A percentile compares a stretch with the other conserved stretches of the same genome.
Evolutionary conservation across 805 yeast species (phyloP).

Genomic region (Saccharomycopsis schoenii): DNA sequence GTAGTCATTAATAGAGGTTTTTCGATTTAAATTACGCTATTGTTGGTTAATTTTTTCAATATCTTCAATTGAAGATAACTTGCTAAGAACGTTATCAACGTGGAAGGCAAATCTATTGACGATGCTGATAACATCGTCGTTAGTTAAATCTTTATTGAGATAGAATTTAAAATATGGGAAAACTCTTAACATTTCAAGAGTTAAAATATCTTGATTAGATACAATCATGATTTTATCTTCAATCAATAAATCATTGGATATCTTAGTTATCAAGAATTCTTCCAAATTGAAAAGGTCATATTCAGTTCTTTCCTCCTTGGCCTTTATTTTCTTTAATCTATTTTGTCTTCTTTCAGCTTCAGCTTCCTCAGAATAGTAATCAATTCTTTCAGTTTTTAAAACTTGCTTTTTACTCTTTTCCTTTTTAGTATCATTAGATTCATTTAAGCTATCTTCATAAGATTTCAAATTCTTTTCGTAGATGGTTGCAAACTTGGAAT

Average conservation of each 20-base stretch:
- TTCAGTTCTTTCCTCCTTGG: slow-evolving; percentile 20
- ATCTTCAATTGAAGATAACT: slow-evolving; percentile 6
- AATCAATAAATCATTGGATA: slow-evolving; percentile 47
- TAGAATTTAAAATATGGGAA: slow-evolving; percentile 50
- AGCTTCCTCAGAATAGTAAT: slow-evolving; percentile 15
- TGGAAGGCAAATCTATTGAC: slow-evolving; percentile 5
- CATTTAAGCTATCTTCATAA: not conserved
- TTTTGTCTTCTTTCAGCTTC: slow-evolving; percentile 5
- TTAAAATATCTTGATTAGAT: slow-evolving; percentile 46
- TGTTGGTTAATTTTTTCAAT: slow-evolving; percentile 2
- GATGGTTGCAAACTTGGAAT: slow-evolving; percentile 27
- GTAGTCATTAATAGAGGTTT: not conserved
- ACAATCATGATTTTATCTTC: slow-evolving; percentile 49
- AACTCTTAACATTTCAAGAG: slow-evolving; percentile 65
- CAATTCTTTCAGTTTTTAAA: slow-evolving; percentile 7
- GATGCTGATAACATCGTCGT: slow-evolving; percentile 31
- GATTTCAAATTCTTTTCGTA: slow-evolving; percentile 18
- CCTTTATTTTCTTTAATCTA: slow-evolving; percentile 1
- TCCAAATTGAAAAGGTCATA: slow-evolving; percentile 36
- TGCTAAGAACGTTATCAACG: not conserved
- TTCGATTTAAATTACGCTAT: not conserved
- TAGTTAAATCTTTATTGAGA: slow-evolving; percentile 37
- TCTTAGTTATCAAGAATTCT: slow-evolving; percentile 51
- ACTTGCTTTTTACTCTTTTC: not conserved
- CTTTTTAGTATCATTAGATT: not conserved